Evolutionary conservation across 768 basidiomycete species (phyloP).

Genomic region (Leccinum rimulosum): DNA sequence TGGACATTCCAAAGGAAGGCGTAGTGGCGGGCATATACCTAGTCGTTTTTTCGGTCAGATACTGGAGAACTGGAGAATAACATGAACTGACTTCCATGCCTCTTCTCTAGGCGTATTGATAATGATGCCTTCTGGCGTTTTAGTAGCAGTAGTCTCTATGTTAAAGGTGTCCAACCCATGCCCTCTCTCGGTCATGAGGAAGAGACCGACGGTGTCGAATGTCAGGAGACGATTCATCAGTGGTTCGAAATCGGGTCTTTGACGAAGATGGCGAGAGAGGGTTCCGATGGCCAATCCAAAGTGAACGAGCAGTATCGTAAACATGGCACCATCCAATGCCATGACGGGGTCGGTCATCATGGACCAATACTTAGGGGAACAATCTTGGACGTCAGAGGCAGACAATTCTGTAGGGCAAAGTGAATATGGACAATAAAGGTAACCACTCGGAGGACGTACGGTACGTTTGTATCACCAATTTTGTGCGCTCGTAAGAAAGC

Average conservation of each 20-base stretch:
- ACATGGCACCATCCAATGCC: slow-evolving; percentile 50
- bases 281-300: slow-evolving; percentile 54
- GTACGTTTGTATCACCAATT: slow-evolving; percentile 37
- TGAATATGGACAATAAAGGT: not conserved
- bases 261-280: slow-evolving; percentile 46
- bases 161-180: slow-evolving; percentile 63
- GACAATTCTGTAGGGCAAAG: slow-evolving; percentile 27
- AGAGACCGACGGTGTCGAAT: slow-evolving; percentile 53
- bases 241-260: slow-evolving; percentile 39
- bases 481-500: slow-evolving; percentile 50
- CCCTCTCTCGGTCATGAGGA: slow-evolving; percentile 53
- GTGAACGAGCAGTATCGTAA: slow-evolving; percentile 51
- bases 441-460: not conserved
- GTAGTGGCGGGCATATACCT: slow-evolving; percentile 51
- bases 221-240: slow-evolving; percentile 49
- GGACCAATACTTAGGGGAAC: slow-evolving; percentile 50
- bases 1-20: slow-evolving; percentile 50
- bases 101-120: slow-evolving; percentile 56
- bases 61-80: too few species aligned
- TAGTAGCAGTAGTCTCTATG: slow-evolving; percentile 59
- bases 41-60: too few species aligned
- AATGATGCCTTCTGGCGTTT: slow-evolving; percentile 47
- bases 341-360: slow-evolving; percentile 54
- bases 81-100: slow-evolving; percentile 49
- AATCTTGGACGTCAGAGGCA: slow-evolving; percentile 46